These are phyloP conservation scores for Fistulinella prunicolor DNA, from an alignment of 768 basidiomycete genomes.

Conservation along the genomic window DNA sequence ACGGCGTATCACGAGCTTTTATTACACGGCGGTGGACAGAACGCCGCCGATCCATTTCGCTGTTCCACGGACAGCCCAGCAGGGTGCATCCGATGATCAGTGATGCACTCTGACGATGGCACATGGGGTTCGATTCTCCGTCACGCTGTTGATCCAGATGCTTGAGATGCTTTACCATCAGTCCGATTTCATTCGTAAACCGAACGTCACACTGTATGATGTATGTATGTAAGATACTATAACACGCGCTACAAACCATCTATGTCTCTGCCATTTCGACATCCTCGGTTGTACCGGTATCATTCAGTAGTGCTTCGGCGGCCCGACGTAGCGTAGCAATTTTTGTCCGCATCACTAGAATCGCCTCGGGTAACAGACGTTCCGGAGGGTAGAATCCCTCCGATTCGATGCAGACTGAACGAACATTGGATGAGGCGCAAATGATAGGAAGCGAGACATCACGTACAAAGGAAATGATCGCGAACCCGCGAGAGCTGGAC, in stretches of 20 bases:
- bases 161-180: too few species aligned
- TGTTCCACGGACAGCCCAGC: slow-evolving; percentile 10
- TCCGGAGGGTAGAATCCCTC: slow-evolving; percentile 87
- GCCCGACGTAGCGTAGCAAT: slow-evolving; percentile 57
- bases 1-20: slow-evolving; percentile 35
- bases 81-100: slow-evolving; percentile 5
- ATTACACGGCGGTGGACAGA: slow-evolving; percentile 31
- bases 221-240: slow-evolving; percentile 3
- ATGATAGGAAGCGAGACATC: neutral
- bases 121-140: neutral
- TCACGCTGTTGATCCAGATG: too few species aligned
- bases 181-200: too few species aligned
- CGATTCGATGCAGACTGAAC: slow-evolving; percentile 82
- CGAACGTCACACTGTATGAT: slow-evolving; percentile 3
- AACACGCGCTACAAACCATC: neutral
- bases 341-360: slow-evolving; percentile 81
- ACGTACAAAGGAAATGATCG: slow-evolving; percentile 91
- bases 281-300: slow-evolving; percentile 42
- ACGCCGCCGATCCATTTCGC: slow-evolving; percentile 34
- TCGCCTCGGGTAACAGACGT: slow-evolving; percentile 74
- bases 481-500: slow-evolving; percentile 83
- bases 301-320: slow-evolving; percentile 53
- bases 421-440: slow-evolving; percentile 1
- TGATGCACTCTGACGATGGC: neutral
- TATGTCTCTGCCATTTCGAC: slow-evolving; percentile 51